Evolutionary conservation across 176 grass and related monocot genomes (phyloP).

Genomic region (Phyllostachys edulis): DNA sequence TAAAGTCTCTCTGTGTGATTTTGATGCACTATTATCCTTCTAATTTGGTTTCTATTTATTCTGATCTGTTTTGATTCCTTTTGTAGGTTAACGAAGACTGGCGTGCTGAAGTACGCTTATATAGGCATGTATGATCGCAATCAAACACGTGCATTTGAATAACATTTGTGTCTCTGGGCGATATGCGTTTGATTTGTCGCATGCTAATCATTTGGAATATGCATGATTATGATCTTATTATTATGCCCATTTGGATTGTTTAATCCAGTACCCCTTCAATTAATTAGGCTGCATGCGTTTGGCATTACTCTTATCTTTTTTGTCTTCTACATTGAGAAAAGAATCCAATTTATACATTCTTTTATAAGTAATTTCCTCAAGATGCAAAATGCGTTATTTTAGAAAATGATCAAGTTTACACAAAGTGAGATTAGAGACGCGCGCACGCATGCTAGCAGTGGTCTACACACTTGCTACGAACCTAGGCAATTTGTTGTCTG

Average conservation of each 20-base stretch:
- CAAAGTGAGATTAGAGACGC: neutral
- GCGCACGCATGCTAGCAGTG: neutral
- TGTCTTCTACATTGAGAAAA: neutral
- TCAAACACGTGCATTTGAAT: constrained; percentile 19
- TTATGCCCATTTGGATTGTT: neutral
- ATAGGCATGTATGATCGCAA: neutral
- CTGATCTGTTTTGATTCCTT: neutral
- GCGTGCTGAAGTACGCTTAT: neutral
- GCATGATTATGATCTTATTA: neutral
- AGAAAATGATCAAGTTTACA: neutral
- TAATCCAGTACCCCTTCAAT: neutral
- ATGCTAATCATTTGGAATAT: constrained; percentile 33
- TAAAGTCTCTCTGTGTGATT: neutral
- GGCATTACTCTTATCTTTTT: neutral
- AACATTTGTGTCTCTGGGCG: neutral
- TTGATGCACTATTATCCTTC: constrained; percentile 1
- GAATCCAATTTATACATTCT: neutral
- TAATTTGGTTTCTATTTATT: neutral
- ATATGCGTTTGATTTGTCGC: constrained; percentile 18
- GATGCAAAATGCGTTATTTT: neutral
- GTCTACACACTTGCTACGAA: neutral
- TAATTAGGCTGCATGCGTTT: neutral
- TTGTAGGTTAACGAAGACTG: neutral
- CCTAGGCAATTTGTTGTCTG: neutral
- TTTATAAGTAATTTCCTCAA: neutral